phyloP scores from a whole-genome alignment of 352 stramenopile genomes.

The Elongisporangium senticosum region DNA sequence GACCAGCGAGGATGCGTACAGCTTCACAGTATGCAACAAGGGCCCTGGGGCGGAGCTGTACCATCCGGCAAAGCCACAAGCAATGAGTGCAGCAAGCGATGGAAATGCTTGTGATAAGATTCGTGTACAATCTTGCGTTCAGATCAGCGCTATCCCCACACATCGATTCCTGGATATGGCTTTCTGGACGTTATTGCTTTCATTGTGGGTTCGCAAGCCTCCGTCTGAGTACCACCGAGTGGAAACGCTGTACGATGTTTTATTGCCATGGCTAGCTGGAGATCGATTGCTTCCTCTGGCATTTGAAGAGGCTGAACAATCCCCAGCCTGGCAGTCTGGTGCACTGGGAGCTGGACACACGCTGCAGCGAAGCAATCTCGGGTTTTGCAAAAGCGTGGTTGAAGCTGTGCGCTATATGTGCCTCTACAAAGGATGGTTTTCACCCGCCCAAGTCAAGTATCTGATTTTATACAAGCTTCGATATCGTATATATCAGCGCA shows the following conservation, averaged over 20 bases:
- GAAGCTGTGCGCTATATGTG: slow-evolving; percentile 74
- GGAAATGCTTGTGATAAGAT: slow-evolving; percentile 54
- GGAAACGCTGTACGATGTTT: slow-evolving; percentile 86
- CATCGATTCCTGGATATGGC: slow-evolving; percentile 76
- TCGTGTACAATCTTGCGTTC: slow-evolving; percentile 70
- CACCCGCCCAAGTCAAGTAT: slow-evolving; percentile 59
- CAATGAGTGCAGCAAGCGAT: slow-evolving; percentile 7
- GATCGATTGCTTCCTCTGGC: slow-evolving; percentile 68
- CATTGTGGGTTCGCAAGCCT: slow-evolving; percentile 78
- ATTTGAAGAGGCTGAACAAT: slow-evolving; percentile 30
- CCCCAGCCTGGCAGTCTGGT: slow-evolving; percentile 20
- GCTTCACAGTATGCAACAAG: slow-evolving; percentile 88
- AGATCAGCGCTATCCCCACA: slow-evolving; percentile 53
- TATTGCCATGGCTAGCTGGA: slow-evolving; percentile 82
- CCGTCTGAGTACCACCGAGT: slow-evolving; percentile 84
- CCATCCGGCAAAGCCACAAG: slow-evolving; percentile 26
- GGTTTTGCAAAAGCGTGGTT: slow-evolving; percentile 79
- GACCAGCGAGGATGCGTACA: slow-evolving; percentile 42
- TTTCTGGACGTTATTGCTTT: slow-evolving; percentile 82
- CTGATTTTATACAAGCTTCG: slow-evolving; percentile 60
- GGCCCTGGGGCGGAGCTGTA: slow-evolving; percentile 81
- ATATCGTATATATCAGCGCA: slow-evolving; percentile 56
- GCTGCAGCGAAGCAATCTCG: slow-evolving; percentile 62
- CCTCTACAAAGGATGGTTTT: slow-evolving; percentile 48
- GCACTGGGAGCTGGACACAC: slow-evolving; percentile 42